phyloP scores from a whole-genome alignment of 805 yeast species.

The Wickerhamiella kurtzmanii region DNA sequence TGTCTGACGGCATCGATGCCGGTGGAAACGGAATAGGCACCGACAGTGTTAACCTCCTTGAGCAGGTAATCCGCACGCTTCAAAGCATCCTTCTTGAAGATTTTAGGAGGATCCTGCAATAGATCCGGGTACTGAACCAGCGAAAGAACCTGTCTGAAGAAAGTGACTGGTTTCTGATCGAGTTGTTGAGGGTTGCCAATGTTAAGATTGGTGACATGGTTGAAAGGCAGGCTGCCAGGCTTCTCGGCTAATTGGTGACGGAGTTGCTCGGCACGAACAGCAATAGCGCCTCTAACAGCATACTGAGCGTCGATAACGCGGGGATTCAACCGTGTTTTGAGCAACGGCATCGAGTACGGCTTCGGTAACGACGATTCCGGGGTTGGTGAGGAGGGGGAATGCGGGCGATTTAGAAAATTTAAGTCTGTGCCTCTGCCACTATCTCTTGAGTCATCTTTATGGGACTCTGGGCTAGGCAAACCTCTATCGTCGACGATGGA shows the following conservation, averaged over 20 bases:
- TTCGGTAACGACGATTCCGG: neutral
- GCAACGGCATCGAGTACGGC: neutral
- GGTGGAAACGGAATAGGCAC: constrained; percentile 91
- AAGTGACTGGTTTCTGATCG: constrained; percentile 88
- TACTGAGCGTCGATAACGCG: constrained; percentile 72
- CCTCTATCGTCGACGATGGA: neutral
- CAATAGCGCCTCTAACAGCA: constrained; percentile 91
- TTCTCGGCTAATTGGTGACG: constrained; percentile 39
- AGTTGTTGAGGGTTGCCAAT: constrained; percentile 98
- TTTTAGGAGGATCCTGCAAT: constrained; percentile 27
- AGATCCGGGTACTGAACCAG: constrained; percentile 74
- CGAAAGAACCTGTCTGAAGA: constrained; percentile 82
- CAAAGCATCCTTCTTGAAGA: constrained; percentile 45
- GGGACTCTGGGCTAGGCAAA: neutral
- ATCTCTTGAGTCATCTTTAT: neutral
- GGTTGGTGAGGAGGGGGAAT: neutral
- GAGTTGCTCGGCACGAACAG: constrained; percentile 84
- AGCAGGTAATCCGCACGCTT: constrained; percentile 54
- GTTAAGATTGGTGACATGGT: constrained; percentile 71
- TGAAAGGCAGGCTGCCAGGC: constrained; percentile 59
- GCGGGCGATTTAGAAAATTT: neutral
- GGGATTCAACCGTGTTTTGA: constrained; percentile 10
- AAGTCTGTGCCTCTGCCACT: neutral
- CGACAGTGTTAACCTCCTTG: constrained; percentile 61
- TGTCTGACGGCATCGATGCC: constrained; percentile 65